Evolutionary conservation across 2,329 filamentous ascomycete genomes (phyloP).

Genomic region (Chaetothyriales sp.): DNA sequence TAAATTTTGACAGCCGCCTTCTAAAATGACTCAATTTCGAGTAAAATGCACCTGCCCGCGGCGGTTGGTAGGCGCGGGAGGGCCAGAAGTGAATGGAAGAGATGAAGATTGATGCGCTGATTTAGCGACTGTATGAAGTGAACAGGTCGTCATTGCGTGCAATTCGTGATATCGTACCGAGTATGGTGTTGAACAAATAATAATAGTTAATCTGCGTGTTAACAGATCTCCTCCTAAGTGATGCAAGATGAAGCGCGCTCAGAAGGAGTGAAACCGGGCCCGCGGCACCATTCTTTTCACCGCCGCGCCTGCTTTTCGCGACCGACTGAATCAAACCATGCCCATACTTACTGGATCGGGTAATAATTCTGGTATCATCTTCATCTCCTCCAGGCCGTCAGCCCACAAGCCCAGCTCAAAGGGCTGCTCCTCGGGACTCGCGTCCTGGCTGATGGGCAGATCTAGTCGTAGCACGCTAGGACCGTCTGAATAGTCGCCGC

Average conservation of each 20-base stretch:
- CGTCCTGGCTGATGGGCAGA: neutral
- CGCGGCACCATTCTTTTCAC: neutral
- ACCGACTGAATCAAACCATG: neutral
- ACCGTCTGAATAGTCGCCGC: neutral
- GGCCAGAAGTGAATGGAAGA: neutral
- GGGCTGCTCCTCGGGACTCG: neutral
- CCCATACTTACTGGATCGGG: neutral
- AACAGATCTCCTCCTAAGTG: neutral
- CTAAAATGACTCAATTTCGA: neutral
- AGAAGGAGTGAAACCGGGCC: neutral
- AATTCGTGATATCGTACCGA: neutral
- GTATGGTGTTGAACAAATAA: neutral
- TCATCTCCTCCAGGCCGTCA: neutral
- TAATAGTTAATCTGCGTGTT: neutral
- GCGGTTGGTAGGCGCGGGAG: too few species aligned
- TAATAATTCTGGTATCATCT: neutral
- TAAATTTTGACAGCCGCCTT: too few species aligned
- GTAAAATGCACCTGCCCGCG: too few species aligned
- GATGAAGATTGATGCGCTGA: neutral
- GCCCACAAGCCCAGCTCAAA: neutral
- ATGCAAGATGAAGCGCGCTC: neutral
- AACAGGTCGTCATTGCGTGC: neutral
- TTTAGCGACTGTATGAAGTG: neutral
- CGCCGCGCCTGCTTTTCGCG: neutral
- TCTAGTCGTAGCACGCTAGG: neutral